These are phyloP conservation scores for Striga hermonthica DNA, from an alignment of 305 asterid genomes.

Conservation along the genomic window DNA sequence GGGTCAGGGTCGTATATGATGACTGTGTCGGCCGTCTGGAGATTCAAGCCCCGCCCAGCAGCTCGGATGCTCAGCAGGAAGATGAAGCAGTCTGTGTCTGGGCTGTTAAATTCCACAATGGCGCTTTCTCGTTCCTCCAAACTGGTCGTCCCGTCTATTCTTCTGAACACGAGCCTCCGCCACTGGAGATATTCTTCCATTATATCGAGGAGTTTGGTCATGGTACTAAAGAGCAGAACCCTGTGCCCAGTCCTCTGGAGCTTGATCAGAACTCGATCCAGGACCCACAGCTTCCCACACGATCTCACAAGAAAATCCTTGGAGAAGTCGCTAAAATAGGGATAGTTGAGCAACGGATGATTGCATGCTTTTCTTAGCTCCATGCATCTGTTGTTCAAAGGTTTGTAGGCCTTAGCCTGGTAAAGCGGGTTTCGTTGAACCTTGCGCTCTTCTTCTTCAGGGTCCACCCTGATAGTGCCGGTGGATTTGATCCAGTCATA, in stretches of 20 bases:
- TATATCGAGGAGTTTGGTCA: slow-evolving; percentile 97
- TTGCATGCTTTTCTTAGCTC: slow-evolving; percentile 97
- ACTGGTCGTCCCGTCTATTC: slow-evolving; percentile 97
- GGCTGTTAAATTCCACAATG: slow-evolving; percentile 87
- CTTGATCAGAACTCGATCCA: slow-evolving; percentile 86
- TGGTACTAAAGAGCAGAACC: slow-evolving; percentile 92
- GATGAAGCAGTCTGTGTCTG: slow-evolving; percentile 87
- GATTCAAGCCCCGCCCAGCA: slow-evolving; percentile 98
- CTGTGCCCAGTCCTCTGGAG: slow-evolving; percentile 96
- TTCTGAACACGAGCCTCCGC: slow-evolving; percentile 91
- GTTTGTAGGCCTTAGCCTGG: slow-evolving; percentile 76
- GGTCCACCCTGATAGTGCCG: slow-evolving; percentile 94
- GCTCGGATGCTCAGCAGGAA: slow-evolving; percentile 99
- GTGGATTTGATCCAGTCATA: slow-evolving; percentile 99
- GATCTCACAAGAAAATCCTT: slow-evolving; percentile 96
- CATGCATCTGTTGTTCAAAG: slow-evolving; percentile 93
- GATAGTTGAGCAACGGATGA: slow-evolving; percentile 94
- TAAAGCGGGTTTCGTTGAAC: slow-evolving; percentile 69
- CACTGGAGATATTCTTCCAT: slow-evolving; percentile 97
- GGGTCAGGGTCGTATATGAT: slow-evolving; percentile 99
- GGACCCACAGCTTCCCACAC: slow-evolving; percentile 94
- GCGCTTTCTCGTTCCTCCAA: slow-evolving; percentile 99
- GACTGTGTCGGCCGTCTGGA: slow-evolving; percentile 97
- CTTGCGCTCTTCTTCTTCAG: slow-evolving; percentile 87
- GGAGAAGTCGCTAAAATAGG: slow-evolving; percentile 80